Evolutionary conservation across 2,329 filamentous ascomycete genomes (phyloP).

Genomic region (Venturia nashicola): DNA sequence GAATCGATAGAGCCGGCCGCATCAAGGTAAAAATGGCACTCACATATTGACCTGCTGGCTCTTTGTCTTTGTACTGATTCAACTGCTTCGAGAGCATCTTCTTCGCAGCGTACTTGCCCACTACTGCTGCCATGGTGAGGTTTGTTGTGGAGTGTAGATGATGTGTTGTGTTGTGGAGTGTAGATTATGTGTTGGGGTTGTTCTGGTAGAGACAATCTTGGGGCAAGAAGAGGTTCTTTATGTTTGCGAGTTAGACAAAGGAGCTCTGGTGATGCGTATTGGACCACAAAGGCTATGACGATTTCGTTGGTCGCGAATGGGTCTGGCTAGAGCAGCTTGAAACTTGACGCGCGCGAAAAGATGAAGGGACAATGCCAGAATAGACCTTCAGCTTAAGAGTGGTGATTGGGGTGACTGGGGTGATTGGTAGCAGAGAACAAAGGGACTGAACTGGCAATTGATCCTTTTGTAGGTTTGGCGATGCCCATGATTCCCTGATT

Average conservation of each 20-base stretch:
- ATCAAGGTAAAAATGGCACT: slow-evolving; percentile 12
- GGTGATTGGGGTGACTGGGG: not conserved
- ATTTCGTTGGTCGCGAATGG: not conserved
- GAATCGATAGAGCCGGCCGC: not conserved
- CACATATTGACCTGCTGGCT: slow-evolving; percentile 28
- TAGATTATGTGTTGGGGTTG: not conserved
- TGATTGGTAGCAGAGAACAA: not conserved
- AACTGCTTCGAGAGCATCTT: slow-evolving; percentile 36
- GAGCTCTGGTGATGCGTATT: not conserved
- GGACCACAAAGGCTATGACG: not conserved
- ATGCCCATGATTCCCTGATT: not conserved
- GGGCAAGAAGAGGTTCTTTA: not conserved
- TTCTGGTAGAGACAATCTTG: not conserved
- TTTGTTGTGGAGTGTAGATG: not conserved
- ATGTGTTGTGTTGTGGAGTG: not conserved
- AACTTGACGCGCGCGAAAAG: not conserved
- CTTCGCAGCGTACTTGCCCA: slow-evolving; percentile 38
- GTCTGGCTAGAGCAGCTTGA: not conserved
- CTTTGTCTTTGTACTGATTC: slow-evolving; percentile 34
- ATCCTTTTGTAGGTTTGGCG: not conserved
- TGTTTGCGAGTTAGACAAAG: not conserved
- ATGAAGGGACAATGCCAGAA: not conserved
- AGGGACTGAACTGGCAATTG: not conserved
- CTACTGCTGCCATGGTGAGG: slow-evolving; percentile 28
- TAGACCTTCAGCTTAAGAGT: not conserved